Base-by-base conservation (phyloP, 1,284 basidiomycete species). In the Pseudozyma sp. region DNA sequence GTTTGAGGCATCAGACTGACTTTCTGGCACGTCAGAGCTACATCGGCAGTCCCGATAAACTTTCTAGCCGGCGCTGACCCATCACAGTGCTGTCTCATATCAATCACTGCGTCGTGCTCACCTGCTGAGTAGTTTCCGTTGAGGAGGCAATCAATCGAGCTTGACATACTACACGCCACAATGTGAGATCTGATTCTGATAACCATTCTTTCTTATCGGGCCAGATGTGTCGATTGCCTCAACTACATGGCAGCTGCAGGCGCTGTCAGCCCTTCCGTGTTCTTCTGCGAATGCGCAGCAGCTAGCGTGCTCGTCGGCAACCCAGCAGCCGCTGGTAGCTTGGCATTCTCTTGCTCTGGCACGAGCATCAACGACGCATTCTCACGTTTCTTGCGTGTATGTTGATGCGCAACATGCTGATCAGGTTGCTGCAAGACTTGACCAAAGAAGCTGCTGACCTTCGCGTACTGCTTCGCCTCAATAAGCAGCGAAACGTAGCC, bases 401-500 rank as follows among this genome's bases (percentile, higher is more conserved):
- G 66, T 48, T 69, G 59, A 45, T 69, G 66, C n/a, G 47, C 12
- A 40, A 43, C 21, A 18, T 69, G 66, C 18, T 55, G 7, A 5
- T 16, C 40, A 1, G 66, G 52, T 25, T 51, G 42, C 48, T 50
- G 55, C 60, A 69, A 14, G 11, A 69, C 19, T 38, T 52, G 36
- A 12, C 48, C 52, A n/a, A 71, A 71, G 31, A 65, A 66, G 9
- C 50, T 52, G 16, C 59, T 61, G 8, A 74, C 52, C 49, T 59
- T 19, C 4, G 44, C 35, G 43, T 43, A 40, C n/a, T 70, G 44
- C 19, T n/a, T n/a, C 0, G 60, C 59, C 12, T 34, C 48, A 8
- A 57, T 51, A 34, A 74, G 38, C 11, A 70, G 51, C 40, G 70
- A 68, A 0, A 74, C 70, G 34, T 74, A 66, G 3, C 68, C 68